Evolutionary conservation across 1,139 yeast genomes (phyloP), one percentile per base, ranked within the genome.

Genomic region (Pneumocystis oryctolagi): DNA sequence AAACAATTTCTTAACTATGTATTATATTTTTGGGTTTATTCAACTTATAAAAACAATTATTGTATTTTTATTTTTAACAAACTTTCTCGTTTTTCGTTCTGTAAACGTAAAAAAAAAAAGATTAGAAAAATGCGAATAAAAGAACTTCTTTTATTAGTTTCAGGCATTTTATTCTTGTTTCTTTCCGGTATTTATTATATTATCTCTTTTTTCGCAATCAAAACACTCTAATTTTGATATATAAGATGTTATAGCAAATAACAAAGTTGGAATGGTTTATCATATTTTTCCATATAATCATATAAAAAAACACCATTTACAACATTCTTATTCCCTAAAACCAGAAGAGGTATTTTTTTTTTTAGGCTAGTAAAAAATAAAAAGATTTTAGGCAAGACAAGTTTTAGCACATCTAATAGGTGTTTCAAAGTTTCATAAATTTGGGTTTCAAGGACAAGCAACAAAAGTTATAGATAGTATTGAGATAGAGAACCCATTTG

Each of bases 401-500:
- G 62, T 63, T 9, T 63, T 63, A 30, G 60, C 61, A 56, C 63
- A 63, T 61, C 39, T 63, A 31, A 60, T 63, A 40, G 62, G 60
- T n/a, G 64, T 63, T 14, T 39, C 63, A 25, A 58, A 58, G 5
- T 63, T 31, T 39, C 64, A 63, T 40, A 60, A 61, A 47, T 42
- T 63, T 53, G 64, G 64, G 3, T 58, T 63, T 40, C 56, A 61
- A 9, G 64, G 64, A 5, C 64, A 63, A 28, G 61, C 61, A 34
- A 18, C 62, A 28, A 63, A 61, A 58, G 62, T 63, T 14, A 42
- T 63, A 25, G 64, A 63, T 18, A 42, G 28, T 42, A 55, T 58
- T 18, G 39, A 16, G 6, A 58, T 53, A 9, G 20, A 8, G 8
- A n/a, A n/a, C 28, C 61, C 58, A 20, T 42, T 53, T 6, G 60